Evolutionary conservation across 345 rosid genomes (phyloP).

Genomic region (Gossypium arboreum): DNA sequence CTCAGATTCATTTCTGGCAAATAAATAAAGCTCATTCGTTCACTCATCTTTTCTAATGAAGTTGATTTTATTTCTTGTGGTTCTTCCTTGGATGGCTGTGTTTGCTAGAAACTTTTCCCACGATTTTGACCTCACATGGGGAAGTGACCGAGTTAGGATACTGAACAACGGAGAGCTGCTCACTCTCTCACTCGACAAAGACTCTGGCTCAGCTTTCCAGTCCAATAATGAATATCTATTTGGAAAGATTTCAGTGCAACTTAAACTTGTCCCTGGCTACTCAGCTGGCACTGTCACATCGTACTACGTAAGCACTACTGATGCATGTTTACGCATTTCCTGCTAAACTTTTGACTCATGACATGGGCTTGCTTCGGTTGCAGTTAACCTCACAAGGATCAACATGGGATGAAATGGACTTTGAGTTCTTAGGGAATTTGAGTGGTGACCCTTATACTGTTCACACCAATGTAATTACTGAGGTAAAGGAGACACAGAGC

Average conservation of each 20-base stretch:
- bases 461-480: background rate
- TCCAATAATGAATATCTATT: constrained; percentile 52
- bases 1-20: too few species aligned
- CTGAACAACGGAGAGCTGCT: constrained; percentile 55
- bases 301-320: constrained; percentile 39
- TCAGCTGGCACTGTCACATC: constrained; percentile 62
- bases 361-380: background rate
- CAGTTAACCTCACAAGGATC: background rate
- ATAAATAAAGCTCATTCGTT: background rate
- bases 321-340: background rate
- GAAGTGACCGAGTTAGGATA: constrained; percentile 51
- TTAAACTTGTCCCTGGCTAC: constrained; percentile 58
- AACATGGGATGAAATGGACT: background rate
- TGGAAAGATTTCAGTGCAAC: constrained; percentile 50
- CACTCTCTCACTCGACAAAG: constrained; percentile 48
- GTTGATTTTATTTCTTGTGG: background rate
- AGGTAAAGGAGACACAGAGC: background rate
- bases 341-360: background rate
- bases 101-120: constrained; percentile 37
- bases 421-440: constrained; percentile 1
- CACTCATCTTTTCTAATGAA: background rate
- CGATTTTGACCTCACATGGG: constrained; percentile 57
- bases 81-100: constrained; percentile 1
- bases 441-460: background rate
- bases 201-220: constrained; percentile 62